Conservation (phyloP, 805 yeast species). For the Tetrapisispora phaffii region DNA sequence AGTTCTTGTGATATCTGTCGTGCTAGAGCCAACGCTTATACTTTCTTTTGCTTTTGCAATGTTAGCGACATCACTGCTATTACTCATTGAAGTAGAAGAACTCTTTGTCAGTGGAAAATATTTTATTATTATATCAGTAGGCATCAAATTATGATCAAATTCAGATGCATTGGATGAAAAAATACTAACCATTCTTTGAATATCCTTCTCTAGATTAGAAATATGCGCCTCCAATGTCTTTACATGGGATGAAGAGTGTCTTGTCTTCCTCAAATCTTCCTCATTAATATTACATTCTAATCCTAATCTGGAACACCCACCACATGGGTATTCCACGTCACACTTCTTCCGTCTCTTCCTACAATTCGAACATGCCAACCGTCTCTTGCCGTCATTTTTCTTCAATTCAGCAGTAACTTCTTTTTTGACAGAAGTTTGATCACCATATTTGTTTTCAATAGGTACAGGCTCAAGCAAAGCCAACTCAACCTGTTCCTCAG, state of each 20-base stretch:
- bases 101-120: background rate
- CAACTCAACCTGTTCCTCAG: too few relatives aligned
- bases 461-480: background rate
- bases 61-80: background rate
- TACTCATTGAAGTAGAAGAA: background rate
- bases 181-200: slow-evolving; percentile 16
- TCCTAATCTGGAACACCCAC: slow-evolving; percentile 35
- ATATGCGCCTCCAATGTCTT: slow-evolving; percentile 32
- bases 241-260: slow-evolving; percentile 44
- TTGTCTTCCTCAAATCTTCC: slow-evolving; percentile 41
- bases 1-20: background rate
- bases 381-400: slow-evolving; percentile 10
- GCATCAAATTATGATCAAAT: slow-evolving; percentile 1
- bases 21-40: background rate
- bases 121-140: background rate
- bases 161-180: slow-evolving; percentile 11
- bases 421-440: too few relatives aligned
- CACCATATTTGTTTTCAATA: background rate
- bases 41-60: too few relatives aligned
- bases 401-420: background rate
- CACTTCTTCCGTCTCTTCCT: slow-evolving; percentile 37
- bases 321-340: slow-evolving; percentile 40
- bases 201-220: slow-evolving; percentile 21
- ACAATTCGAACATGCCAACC: slow-evolving; percentile 30
- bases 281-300: slow-evolving; percentile 39